A percentile compares a stretch with the other conserved stretches of the same genome.
These are phyloP conservation scores for Talaromyces sp. DNA, from an alignment of 2,329 filamentous ascomycete genomes.

Conservation along the genomic window DNA sequence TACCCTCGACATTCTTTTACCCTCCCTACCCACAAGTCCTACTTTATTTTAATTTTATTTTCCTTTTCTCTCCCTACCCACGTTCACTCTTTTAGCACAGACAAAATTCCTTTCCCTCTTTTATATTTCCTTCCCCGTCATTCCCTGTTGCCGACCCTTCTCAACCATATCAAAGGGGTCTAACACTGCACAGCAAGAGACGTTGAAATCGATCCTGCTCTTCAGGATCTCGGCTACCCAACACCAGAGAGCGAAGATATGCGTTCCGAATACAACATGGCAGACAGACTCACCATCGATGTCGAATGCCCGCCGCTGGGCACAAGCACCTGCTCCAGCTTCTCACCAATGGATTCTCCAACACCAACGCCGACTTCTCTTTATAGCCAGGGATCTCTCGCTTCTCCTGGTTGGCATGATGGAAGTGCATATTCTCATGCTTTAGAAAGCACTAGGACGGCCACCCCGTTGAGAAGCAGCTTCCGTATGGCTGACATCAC, in stretches of 20 bases:
- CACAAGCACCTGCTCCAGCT: constrained; percentile 35
- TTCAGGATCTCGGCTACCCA: constrained; percentile 21
- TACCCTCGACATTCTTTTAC: constrained; percentile 20
- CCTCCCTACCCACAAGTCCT: constrained; percentile 12
- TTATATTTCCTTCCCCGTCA: constrained; percentile 7
- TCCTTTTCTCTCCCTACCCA: constrained; percentile 10
- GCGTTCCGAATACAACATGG: constrained; percentile 32
- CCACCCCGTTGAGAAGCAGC: constrained; percentile 28
- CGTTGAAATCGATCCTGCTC: constrained; percentile 19
- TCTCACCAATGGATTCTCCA: constrained; percentile 35
- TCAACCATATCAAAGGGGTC: constrained; percentile 6
- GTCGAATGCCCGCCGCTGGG: constrained; percentile 33
- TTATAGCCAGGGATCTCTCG: constrained; percentile 32
- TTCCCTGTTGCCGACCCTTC: constrained; percentile 15
- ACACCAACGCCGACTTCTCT: constrained; percentile 34
- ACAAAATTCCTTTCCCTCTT: constrained; percentile 7
- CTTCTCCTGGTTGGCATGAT: constrained; percentile 33
- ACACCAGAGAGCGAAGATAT: constrained; percentile 29
- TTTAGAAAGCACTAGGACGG: constrained; percentile 23
- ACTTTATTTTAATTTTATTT: background rate
- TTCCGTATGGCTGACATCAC: constrained; percentile 32
- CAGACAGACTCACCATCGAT: constrained; percentile 32
- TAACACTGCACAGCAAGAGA: constrained; percentile 23
- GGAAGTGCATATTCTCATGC: constrained; percentile 19
- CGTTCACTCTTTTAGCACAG: constrained; percentile 13